Conservation (phyloP, 106 monocot genomes). For the Dioscorea dumetorum region DNA sequence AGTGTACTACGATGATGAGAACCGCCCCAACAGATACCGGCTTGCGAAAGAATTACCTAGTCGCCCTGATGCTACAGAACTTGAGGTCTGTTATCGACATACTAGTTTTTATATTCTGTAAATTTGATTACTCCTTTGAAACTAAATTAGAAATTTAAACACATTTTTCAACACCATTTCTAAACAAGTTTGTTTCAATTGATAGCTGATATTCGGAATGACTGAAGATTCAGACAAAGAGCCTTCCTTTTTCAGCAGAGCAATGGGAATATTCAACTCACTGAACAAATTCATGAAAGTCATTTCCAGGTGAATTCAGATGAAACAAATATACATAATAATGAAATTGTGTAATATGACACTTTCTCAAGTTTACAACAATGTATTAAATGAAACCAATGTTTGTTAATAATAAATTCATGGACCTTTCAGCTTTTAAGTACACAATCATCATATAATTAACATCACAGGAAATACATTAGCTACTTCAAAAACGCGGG, state of each 20-base stretch:
- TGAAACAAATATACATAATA: not conserved
- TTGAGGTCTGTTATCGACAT: constrained; percentile 43
- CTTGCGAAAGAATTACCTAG: constrained; percentile 72
- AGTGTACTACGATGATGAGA: constrained; percentile 87
- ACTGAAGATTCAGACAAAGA: constrained; percentile 42
- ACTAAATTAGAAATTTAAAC: not conserved
- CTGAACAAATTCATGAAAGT: constrained; percentile 70
- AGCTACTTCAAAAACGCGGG: too few species aligned
- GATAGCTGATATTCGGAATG: constrained; percentile 63
- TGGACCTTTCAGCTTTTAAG: too few species aligned
- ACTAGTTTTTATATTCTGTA: not conserved
- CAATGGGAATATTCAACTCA: constrained; percentile 51
- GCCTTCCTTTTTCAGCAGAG: constrained; percentile 52
- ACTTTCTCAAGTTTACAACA: too few species aligned
- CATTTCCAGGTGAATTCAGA: constrained; percentile 46
- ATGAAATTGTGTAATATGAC: too few species aligned
- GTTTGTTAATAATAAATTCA: too few species aligned
- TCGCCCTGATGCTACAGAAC: constrained; percentile 76
- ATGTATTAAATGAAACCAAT: too few species aligned
- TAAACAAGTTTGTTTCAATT: not conserved
- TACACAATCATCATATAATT: too few species aligned
- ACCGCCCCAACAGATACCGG: constrained; percentile 78
- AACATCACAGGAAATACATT: too few species aligned
- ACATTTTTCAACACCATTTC: not conserved
- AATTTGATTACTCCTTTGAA: not conserved